Conservation (phyloP, 352 stramenopile genomes). For the Phytophthora meadii region DNA sequence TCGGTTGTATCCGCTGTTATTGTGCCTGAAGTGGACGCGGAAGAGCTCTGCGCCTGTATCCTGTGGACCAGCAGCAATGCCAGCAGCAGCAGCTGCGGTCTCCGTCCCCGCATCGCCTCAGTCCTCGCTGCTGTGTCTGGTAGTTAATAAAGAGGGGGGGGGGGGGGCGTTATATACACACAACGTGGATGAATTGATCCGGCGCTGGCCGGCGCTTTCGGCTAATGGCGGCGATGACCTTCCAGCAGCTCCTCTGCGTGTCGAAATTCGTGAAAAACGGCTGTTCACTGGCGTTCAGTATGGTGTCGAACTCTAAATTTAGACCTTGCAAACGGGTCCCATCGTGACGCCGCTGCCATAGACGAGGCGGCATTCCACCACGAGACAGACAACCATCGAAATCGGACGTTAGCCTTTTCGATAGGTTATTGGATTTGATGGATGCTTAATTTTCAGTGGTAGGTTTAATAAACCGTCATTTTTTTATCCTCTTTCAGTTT, state of each 20-base stretch:
- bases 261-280: constrained; percentile 37
- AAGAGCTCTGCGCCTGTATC: constrained; percentile 33
- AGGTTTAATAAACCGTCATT: not conserved
- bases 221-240: constrained; percentile 33
- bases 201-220: constrained; percentile 25
- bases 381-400: not conserved
- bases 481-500: too few relatives aligned
- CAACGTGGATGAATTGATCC: constrained; percentile 11
- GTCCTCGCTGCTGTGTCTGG: constrained; percentile 7
- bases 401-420: not conserved
- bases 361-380: constrained; percentile 6
- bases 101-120: constrained; percentile 40
- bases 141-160: not conserved
- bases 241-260: constrained; percentile 30
- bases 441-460: not conserved
- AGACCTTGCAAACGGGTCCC: constrained; percentile 19
- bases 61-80: constrained; percentile 7
- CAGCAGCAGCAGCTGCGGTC: constrained; percentile 36
- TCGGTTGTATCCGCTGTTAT: constrained; percentile 20
- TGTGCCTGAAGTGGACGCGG: constrained; percentile 8
- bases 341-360: constrained; percentile 11
- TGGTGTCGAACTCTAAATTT: constrained; percentile 27
- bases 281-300: constrained; percentile 36
- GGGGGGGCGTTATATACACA: constrained; percentile 25
- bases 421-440: constrained; percentile 4